Percentiles rank a stretch among this genome's conserved stretches.
Evolutionary conservation across 2,329 filamentous ascomycete species (phyloP).

Genomic region (Colletotrichum tropicicola): DNA sequence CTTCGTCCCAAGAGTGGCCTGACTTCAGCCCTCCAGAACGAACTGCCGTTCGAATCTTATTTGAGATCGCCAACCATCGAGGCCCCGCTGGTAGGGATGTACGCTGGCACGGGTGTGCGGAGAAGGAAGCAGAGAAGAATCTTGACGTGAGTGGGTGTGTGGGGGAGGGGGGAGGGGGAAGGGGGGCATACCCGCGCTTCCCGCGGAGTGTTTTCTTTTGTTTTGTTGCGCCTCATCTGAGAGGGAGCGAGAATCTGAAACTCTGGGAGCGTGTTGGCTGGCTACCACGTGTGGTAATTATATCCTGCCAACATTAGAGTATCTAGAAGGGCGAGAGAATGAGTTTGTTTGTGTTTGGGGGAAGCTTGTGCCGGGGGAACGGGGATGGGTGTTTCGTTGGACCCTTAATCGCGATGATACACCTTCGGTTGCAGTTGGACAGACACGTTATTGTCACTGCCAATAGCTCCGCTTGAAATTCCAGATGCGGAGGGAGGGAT

Average conservation of each 20-base stretch:
- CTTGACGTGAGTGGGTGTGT: too few relatives aligned
- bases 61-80: background rate
- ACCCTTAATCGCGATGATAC: too few relatives aligned
- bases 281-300: too few relatives aligned
- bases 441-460: too few relatives aligned
- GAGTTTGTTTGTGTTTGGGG: too few relatives aligned
- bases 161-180: background rate
- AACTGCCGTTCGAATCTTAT: background rate
- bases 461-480: too few relatives aligned
- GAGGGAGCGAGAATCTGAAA: too few relatives aligned
- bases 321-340: too few relatives aligned
- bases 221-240: background rate
- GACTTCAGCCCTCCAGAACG: background rate
- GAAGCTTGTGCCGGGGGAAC: too few relatives aligned
- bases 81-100: background rate
- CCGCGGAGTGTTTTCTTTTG: background rate
- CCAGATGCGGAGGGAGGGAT: background rate
- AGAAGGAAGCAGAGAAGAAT: background rate
- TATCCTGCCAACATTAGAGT: too few relatives aligned
- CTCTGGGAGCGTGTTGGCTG: background rate
- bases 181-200: background rate
- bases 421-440: too few relatives aligned
- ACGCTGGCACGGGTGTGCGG: background rate
- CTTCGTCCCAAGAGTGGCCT: background rate
- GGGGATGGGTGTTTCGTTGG: too few relatives aligned